These are phyloP conservation scores for Phytophthora podocarpi DNA, from an alignment of 352 stramenopile genomes.

Conservation along the genomic window DNA sequence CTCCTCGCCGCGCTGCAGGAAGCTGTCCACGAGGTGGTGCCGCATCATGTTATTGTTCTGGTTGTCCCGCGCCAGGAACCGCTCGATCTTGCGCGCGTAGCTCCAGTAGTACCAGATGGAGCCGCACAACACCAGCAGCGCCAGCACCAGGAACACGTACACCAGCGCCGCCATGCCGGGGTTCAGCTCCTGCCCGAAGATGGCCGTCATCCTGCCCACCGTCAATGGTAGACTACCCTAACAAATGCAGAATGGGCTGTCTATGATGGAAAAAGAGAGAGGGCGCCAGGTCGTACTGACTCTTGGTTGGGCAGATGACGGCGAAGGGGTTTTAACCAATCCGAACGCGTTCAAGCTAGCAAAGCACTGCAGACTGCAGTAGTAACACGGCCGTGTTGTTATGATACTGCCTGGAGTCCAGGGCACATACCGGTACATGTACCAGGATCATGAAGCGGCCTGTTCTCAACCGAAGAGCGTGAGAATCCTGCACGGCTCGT, in stretches of 20 bases:
- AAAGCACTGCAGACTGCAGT: too few relatives aligned
- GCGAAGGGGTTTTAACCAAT: constrained; percentile 18
- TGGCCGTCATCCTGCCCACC: constrained; percentile 60
- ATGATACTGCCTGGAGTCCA: too few relatives aligned
- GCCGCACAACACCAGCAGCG: constrained; percentile 67
- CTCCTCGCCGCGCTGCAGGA: constrained; percentile 77
- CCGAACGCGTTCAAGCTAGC: not conserved
- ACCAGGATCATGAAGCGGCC: too few relatives aligned
- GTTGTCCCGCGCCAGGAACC: constrained; percentile 83
- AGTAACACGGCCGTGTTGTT: too few relatives aligned
- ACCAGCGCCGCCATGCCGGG: constrained; percentile 71
- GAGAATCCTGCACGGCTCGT: too few relatives aligned
- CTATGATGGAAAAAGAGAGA: constrained; percentile 5
- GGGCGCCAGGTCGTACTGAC: constrained; percentile 15
- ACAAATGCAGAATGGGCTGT: constrained; percentile 30
- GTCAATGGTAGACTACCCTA: constrained; percentile 6
- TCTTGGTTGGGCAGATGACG: not conserved
- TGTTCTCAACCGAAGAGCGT: too few relatives aligned
- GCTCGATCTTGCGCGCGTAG: constrained; percentile 87
- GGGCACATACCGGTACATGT: not conserved
- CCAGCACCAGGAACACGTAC: constrained; percentile 78
- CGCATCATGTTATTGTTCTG: constrained; percentile 91
- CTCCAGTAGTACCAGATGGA: constrained; percentile 91
- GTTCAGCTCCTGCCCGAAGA: constrained; percentile 82
- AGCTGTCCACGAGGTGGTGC: constrained; percentile 84